A percentile compares a stretch with the other conserved stretches of the same genome.
These are phyloP conservation scores for Leishmania mexicana DNA, from an alignment of 208 protist genomes.

Conservation along the genomic window DNA sequence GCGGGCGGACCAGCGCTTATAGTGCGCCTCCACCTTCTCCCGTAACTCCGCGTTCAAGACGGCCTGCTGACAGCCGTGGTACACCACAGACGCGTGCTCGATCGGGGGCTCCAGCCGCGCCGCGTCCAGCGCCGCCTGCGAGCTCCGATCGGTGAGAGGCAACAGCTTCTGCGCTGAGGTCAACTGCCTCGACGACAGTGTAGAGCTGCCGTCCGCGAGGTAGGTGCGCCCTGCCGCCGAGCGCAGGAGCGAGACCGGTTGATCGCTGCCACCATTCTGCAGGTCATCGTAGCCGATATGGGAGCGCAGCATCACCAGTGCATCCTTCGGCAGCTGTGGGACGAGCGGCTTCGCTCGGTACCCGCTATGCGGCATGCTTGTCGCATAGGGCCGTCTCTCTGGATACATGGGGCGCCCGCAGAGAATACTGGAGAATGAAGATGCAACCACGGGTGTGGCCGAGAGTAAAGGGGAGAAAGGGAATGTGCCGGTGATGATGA, in stretches of 20 bases:
- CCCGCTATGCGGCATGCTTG: constrained; percentile 53
- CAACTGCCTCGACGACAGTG: not conserved
- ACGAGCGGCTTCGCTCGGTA: constrained; percentile 61
- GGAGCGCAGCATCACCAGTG: constrained; percentile 59
- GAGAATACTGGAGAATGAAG: not conserved
- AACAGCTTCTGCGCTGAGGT: constrained; percentile 19
- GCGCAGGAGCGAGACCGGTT: constrained; percentile 5
- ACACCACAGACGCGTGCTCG: constrained; percentile 43
- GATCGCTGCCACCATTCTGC: constrained; percentile 1
- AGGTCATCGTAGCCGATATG: constrained; percentile 63
- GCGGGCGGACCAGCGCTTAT: constrained; percentile 46
- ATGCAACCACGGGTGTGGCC: not conserved
- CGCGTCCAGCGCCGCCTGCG: constrained; percentile 32
- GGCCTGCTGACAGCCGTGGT: constrained; percentile 82
- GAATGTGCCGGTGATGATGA: not conserved
- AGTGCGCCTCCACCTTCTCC: constrained; percentile 54
- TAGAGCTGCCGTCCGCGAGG: constrained; percentile 4
- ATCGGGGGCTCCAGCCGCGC: constrained; percentile 56
- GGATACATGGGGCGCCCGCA: constrained; percentile 40
- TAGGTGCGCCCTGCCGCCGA: constrained; percentile 17
- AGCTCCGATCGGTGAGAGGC: constrained; percentile 15
- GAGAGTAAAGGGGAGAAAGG: not conserved
- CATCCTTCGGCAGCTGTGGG: constrained; percentile 51
- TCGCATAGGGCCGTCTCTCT: constrained; percentile 72
- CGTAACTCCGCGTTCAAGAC: constrained; percentile 80